phyloP scores from a whole-genome alignment of 495 filamentous ascomycete species.

The Penicillium arizonense region DNA sequence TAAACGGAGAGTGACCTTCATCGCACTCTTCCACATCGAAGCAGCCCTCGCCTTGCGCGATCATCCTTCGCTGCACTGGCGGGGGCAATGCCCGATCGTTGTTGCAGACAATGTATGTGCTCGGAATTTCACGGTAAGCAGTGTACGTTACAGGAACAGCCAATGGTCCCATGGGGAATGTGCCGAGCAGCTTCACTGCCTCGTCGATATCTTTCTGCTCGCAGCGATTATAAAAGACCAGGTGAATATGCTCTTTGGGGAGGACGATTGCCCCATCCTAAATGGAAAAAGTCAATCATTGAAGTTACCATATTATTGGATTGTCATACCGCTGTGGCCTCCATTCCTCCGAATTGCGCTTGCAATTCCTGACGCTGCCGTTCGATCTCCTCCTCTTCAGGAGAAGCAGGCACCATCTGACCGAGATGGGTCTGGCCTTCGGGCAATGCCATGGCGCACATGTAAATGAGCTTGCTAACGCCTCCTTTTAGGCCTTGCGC shows the following conservation, averaged over 20 bases:
- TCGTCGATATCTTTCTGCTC: conserved; percentile 18
- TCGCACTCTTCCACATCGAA: conserved; percentile 28
- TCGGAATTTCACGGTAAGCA: conserved; percentile 26
- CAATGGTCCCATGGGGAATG: conserved; percentile 23
- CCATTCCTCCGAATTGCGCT: conserved; percentile 16
- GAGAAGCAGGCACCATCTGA: conserved; percentile 18
- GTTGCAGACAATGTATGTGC: conserved; percentile 34
- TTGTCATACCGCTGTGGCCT: conserved; percentile 12
- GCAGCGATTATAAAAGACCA: conserved; percentile 25
- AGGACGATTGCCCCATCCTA: conserved; percentile 29
- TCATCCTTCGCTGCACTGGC: conserved; percentile 22
- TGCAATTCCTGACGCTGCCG: conserved; percentile 15
- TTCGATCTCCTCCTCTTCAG: conserved; percentile 28
- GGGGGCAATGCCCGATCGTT: conserved; percentile 30
- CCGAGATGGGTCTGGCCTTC: conserved; percentile 21
- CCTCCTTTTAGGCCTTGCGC: conserved; percentile 37
- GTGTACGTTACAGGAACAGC: conserved; percentile 28
- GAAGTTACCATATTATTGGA: background rate
- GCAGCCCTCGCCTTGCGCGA: conserved; percentile 21
- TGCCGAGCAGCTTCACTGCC: conserved; percentile 21
- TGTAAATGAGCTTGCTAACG: conserved; percentile 40
- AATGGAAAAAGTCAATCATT: background rate
- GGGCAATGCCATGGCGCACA: conserved; percentile 30
- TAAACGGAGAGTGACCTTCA: conserved; percentile 30
- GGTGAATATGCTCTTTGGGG: conserved; percentile 8